Evolutionary conservation across 1,284 basidiomycete genomes (phyloP), one percentile per base, ranked within the genome.

Genomic region (Moesziomyces parantarcticus): DNA sequence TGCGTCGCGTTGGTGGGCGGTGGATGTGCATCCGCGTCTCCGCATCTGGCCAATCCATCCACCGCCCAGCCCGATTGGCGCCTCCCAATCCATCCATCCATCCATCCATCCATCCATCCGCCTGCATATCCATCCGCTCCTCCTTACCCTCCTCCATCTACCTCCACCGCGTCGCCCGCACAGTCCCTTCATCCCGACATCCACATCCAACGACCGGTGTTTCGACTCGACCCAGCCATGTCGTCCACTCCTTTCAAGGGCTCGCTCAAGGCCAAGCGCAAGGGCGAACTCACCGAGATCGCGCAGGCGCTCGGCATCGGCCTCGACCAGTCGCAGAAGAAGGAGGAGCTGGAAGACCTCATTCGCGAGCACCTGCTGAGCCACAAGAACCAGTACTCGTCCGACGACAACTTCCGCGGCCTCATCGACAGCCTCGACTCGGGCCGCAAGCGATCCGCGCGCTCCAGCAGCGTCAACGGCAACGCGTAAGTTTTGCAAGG

Each of bases 261-360:
- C 56, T 70, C 75, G 29, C 70, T 78, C 44, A 74, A 74, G 52
- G 68, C 67, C 55, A 77, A 78, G 68, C 56, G 74, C 39, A 79
- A 79, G 73, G 59, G 61, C 29, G 75, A 77, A 39, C 71, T 79
- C 50, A 59, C 64, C 64, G 77, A 79, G 46, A 77, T 79, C 46
- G 77, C 75, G 32, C 51, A 55, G 44, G 67, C 71, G 16, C 74
- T 79, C 46, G 68, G 68, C 39, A 70, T 79, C 65, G 56, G 56
- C 36, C 52, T 58, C 50, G 63, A 75, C 48, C 45, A 57, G 32
- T 62, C 63, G 13, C 54, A 69, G 25, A 68, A 68, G 53, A 74
- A 63, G 54, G 77, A 79, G 46, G 76, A 79, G 58, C 57, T 79
- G 39, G 77, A 79, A 50, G 62, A 70, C 8, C 60, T 76, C 43